A percentile compares a stretch with the other conserved stretches of the same genome.
Conservation (phyloP, 129 eudicot species). For the Dittrichia graveolens region DNA sequence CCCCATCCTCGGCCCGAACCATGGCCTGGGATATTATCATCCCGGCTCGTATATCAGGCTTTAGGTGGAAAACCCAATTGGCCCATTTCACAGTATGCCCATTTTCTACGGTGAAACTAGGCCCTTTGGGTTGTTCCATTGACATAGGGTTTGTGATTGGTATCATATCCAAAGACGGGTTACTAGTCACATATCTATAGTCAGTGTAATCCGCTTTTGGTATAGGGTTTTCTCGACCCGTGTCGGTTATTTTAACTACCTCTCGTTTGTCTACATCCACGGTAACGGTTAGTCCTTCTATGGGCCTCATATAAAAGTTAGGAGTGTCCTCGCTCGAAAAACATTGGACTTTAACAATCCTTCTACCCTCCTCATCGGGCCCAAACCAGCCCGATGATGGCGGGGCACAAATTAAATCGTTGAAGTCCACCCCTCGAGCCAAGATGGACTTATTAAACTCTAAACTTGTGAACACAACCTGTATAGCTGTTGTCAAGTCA, state of each 20-base stretch:
- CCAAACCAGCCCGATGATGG: slow-evolving; percentile 78
- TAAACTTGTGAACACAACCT: slow-evolving; percentile 21
- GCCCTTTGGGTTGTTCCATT: slow-evolving; percentile 73
- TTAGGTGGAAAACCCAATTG: slow-evolving; percentile 62
- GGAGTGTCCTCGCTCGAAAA: slow-evolving; percentile 54
- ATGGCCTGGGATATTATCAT: slow-evolving; percentile 50
- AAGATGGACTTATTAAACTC: slow-evolving; percentile 52
- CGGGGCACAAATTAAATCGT: slow-evolving; percentile 46
- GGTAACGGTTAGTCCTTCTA: slow-evolving; percentile 56
- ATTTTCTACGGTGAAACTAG: slow-evolving; percentile 55
- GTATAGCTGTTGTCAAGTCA: slow-evolving; percentile 40
- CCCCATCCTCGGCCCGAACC: slow-evolving; percentile 41
- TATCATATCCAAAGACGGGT: slow-evolving; percentile 16
- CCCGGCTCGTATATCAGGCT: slow-evolving; percentile 55
- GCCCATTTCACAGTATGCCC: slow-evolving; percentile 68
- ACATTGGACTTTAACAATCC: slow-evolving; percentile 58
- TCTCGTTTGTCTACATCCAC: slow-evolving; percentile 50
- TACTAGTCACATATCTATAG: slow-evolving; percentile 31
- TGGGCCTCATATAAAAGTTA: slow-evolving; percentile 79
- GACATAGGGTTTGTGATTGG: slow-evolving; percentile 51
- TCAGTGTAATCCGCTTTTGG: slow-evolving; percentile 58
- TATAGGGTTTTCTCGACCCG: slow-evolving; percentile 51
- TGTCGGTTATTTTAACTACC: slow-evolving; percentile 46
- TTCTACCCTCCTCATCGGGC: slow-evolving; percentile 52
- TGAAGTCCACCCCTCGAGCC: slow-evolving; percentile 55